Evolutionary conservation across 345 rosid genomes (phyloP).

Genomic region (Arabidopsis suecica): DNA sequence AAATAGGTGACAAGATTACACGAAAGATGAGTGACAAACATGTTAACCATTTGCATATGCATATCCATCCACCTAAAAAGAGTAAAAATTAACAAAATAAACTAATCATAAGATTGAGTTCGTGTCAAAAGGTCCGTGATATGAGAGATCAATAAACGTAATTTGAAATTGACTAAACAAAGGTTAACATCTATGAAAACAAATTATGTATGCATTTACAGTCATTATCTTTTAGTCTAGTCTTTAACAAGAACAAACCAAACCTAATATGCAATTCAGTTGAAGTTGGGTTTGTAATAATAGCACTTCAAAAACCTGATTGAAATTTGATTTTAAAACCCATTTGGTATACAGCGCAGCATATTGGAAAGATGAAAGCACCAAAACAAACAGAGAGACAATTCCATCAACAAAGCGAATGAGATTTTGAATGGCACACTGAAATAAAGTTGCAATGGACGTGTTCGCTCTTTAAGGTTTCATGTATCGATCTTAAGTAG

Average conservation of each 20-base stretch:
- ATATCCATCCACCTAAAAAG: not conserved
- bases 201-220: not conserved
- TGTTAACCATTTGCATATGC: conserved; percentile 13
- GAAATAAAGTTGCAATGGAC: conserved; percentile 10
- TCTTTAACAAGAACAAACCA: conserved; percentile 11
- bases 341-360: not conserved
- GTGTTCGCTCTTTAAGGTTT: conserved; percentile 10
- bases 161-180: conserved; percentile 5
- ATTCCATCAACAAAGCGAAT: not conserved
- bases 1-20: conserved; percentile 44
- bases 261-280: not conserved
- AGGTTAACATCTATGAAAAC: too few relatives aligned
- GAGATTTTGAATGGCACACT: conserved; percentile 14
- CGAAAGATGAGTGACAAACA: conserved; percentile 27
- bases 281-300: not conserved
- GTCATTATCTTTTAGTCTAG: not conserved
- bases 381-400: not conserved
- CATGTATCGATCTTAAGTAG: conserved; percentile 70
- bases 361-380: not conserved
- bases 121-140: not conserved
- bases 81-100: not conserved
- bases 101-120: not conserved
- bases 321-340: too few relatives aligned
- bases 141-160: conserved; percentile 5
- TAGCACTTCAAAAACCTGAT: too few relatives aligned